A percentile compares a stretch with the other conserved stretches of the same genome.
phyloP scores from a whole-genome alignment of 371 early-diverging fungal species.

The Mucor piriformis region DNA sequence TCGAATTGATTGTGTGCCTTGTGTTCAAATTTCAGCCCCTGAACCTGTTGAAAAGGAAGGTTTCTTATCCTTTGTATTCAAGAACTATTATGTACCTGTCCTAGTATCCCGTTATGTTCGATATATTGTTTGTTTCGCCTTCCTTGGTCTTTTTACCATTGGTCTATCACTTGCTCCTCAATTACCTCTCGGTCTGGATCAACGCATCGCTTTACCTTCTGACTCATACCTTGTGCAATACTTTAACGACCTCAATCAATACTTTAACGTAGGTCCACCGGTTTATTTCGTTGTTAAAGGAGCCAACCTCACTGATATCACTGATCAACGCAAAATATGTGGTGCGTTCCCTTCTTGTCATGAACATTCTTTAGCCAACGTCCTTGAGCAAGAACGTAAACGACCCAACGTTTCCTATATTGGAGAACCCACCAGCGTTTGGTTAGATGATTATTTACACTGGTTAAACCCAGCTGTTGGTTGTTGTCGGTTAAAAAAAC shows the following conservation, averaged over 20 bases:
- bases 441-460: constrained; percentile 76
- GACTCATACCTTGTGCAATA: constrained; percentile 75
- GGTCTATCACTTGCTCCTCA: constrained; percentile 56
- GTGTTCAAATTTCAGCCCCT: constrained; percentile 58
- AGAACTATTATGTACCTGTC: constrained; percentile 62
- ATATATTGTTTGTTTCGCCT: constrained; percentile 48
- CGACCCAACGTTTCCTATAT: constrained; percentile 65
- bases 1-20: constrained; percentile 70
- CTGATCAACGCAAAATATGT: constrained; percentile 63
- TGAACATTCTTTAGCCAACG: constrained; percentile 59
- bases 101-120: constrained; percentile 56
- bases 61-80: constrained; percentile 48
- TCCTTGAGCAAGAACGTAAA: constrained; percentile 73
- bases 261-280: constrained; percentile 76
- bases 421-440: constrained; percentile 70
- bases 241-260: constrained; percentile 67
- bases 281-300: constrained; percentile 75
- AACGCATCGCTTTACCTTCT: constrained; percentile 70
- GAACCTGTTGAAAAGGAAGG: constrained; percentile 60
- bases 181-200: constrained; percentile 67
- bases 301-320: constrained; percentile 53
- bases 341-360: constrained; percentile 67
- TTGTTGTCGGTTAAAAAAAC: constrained; percentile 61
- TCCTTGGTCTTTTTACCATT: constrained; percentile 60
- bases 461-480: constrained; percentile 68